These are phyloP conservation scores for Euphorbia pulcherrima DNA, from an alignment of 345 rosid species.

Conservation along the genomic window DNA sequence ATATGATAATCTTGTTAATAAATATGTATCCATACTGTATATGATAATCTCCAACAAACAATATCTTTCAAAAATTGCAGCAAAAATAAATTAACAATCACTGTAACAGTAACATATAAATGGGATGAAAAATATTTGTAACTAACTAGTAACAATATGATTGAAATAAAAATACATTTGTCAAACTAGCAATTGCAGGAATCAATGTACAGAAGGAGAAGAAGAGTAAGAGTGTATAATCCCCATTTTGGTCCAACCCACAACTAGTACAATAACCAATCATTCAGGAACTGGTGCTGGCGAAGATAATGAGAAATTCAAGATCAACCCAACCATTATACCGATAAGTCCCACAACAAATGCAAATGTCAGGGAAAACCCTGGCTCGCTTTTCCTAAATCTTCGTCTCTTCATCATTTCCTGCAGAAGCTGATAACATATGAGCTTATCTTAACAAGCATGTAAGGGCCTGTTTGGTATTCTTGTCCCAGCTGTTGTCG, in stretches of 20 bases:
- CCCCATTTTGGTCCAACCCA: slow-evolving; percentile 24
- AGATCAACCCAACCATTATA: slow-evolving; percentile 65
- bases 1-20: too few relatives aligned
- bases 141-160: slow-evolving; percentile 18
- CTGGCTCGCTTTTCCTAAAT: slow-evolving; percentile 43
- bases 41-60: neutral
- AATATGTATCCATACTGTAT: too few relatives aligned
- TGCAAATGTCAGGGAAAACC: slow-evolving; percentile 71
- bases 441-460: too few relatives aligned
- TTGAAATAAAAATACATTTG: slow-evolving; percentile 28
- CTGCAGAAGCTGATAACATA: too few relatives aligned
- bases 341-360: slow-evolving; percentile 75
- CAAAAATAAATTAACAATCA: neutral
- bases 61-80: slow-evolving; percentile 5
- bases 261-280: slow-evolving; percentile 27
- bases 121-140: neutral
- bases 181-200: slow-evolving; percentile 20
- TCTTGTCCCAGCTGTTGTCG: too few relatives aligned
- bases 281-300: slow-evolving; percentile 38
- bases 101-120: neutral
- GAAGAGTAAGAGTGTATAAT: slow-evolving; percentile 12
- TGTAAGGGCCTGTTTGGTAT: too few relatives aligned
- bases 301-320: slow-evolving; percentile 61
- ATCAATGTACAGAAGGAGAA: slow-evolving; percentile 31
- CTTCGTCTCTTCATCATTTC: slow-evolving; percentile 67